phyloP scores from a whole-genome alignment of 805 yeast genomes.

The Tetrapisispora iriomotensis region DNA sequence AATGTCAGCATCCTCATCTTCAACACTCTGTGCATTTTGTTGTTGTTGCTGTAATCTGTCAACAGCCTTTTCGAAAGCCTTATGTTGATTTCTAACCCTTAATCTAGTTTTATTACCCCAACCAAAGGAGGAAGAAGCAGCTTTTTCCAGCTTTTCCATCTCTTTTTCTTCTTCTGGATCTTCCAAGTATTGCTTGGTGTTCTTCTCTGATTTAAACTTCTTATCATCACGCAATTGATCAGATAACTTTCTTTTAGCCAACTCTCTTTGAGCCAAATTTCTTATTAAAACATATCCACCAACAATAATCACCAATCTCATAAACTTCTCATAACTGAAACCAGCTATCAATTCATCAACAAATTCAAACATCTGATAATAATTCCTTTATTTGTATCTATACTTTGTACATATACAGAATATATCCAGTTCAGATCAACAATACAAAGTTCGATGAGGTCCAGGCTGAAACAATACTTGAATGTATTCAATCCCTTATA shows the following conservation, averaged over 20 bases:
- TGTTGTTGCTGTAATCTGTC: conserved; percentile 33
- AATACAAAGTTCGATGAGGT: too few species aligned
- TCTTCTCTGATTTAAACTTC: conserved; percentile 20
- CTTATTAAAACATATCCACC: conserved; percentile 56
- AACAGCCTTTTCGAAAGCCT: conserved; percentile 40
- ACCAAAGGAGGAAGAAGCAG: conserved; percentile 40
- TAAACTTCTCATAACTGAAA: conserved; percentile 8
- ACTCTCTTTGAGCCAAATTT: conserved; percentile 44
- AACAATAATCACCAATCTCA: conserved; percentile 36
- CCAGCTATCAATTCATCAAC: conserved; percentile 2
- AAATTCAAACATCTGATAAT: conserved; percentile 1
- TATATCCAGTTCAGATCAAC: too few species aligned
- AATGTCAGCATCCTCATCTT: conserved; percentile 56
- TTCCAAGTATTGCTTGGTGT: conserved; percentile 29
- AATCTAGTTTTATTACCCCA: conserved; percentile 74
- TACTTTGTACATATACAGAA: too few species aligned
- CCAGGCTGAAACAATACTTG: too few species aligned
- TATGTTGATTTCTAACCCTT: conserved; percentile 45
- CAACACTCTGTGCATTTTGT: conserved; percentile 34
- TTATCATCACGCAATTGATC: conserved; percentile 32
- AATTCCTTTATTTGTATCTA: too few species aligned
- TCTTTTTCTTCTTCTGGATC: conserved; percentile 29
- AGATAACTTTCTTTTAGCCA: conserved; percentile 50
- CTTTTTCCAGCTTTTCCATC: conserved; percentile 22
- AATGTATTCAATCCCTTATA: too few species aligned